A percentile compares a stretch with the other conserved stretches of the same genome.
phyloP scores from a whole-genome alignment of 1,284 basidiomycete genomes.

The Boletus semigastroideus region DNA sequence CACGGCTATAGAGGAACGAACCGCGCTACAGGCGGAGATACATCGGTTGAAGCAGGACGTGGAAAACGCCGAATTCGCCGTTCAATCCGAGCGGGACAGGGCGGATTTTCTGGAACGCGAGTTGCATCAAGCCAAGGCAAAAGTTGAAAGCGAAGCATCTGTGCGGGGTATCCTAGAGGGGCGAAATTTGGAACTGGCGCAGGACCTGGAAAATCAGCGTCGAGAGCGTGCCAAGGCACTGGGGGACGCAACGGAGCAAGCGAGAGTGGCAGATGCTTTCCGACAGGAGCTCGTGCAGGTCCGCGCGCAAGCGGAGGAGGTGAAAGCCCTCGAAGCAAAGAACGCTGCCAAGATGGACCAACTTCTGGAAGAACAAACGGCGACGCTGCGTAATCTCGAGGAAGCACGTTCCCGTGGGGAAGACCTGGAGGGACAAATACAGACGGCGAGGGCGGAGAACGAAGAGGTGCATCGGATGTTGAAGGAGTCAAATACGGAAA shows the following conservation, averaged over 20 bases:
- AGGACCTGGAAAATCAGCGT: slow-evolving; percentile 59
- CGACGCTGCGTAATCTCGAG: slow-evolving; percentile 67
- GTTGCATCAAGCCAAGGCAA: slow-evolving; percentile 59
- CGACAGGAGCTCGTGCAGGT: slow-evolving; percentile 70
- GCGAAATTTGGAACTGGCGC: slow-evolving; percentile 61
- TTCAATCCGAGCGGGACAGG: slow-evolving; percentile 48
- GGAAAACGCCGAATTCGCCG: slow-evolving; percentile 38
- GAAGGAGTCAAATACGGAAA: slow-evolving; percentile 65
- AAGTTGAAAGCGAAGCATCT: slow-evolving; percentile 59
- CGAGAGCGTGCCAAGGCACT: slow-evolving; percentile 62
- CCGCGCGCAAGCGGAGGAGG: slow-evolving; percentile 65
- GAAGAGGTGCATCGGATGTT: slow-evolving; percentile 67
- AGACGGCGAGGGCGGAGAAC: slow-evolving; percentile 62
- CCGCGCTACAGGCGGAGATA: slow-evolving; percentile 53
- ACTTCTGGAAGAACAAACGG: slow-evolving; percentile 73
- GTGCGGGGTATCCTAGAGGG: slow-evolving; percentile 64
- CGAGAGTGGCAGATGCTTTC: slow-evolving; percentile 58
- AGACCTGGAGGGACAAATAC: slow-evolving; percentile 72
- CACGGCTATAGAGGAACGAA: slow-evolving; percentile 53
- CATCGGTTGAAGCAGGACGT: slow-evolving; percentile 47
- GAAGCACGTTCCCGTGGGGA: slow-evolving; percentile 72
- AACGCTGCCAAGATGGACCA: slow-evolving; percentile 62
- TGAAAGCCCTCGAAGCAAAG: slow-evolving; percentile 68
- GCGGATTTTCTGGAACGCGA: slow-evolving; percentile 59
- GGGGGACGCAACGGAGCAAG: slow-evolving; percentile 67